Evolutionary conservation across 2,329 filamentous ascomycete genomes (phyloP).

Genomic region (Plectosphaerella plurivora): DNA sequence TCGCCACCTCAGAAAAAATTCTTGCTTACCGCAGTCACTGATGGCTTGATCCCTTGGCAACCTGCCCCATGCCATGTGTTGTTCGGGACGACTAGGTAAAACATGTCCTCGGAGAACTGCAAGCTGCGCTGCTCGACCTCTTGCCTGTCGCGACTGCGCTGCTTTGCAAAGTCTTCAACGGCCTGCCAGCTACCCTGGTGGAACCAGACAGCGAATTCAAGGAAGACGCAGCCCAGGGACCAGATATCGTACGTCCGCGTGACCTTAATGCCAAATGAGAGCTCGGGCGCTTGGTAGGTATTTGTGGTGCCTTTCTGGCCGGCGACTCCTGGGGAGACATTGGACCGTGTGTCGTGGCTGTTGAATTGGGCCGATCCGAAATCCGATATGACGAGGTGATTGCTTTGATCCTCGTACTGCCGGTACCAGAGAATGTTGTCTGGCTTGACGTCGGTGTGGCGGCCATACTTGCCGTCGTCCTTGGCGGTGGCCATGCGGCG

Average conservation of each 20-base stretch:
- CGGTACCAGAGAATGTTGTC: conserved; percentile 6
- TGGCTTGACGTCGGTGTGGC: conserved; percentile 8
- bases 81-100: too few species aligned
- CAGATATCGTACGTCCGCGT: neutral
- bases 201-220: neutral
- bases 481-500: too few species aligned
- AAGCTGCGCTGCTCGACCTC: too few species aligned
- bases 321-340: neutral
- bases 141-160: too few species aligned
- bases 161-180: too few species aligned
- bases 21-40: too few species aligned
- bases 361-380: neutral
- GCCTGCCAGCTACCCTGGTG: too few species aligned
- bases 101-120: too few species aligned
- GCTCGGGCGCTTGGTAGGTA: neutral
- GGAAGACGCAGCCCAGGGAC: neutral
- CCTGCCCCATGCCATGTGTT: too few species aligned
- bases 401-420: neutral
- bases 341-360: neutral
- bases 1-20: too few species aligned
- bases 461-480: neutral
- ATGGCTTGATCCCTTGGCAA: too few species aligned
- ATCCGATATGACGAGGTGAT: conserved; percentile 2
- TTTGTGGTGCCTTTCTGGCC: neutral
- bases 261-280: neutral